phyloP scores from a whole-genome alignment of 1,139 yeast genomes.

The Kodamaea alishanica region DNA sequence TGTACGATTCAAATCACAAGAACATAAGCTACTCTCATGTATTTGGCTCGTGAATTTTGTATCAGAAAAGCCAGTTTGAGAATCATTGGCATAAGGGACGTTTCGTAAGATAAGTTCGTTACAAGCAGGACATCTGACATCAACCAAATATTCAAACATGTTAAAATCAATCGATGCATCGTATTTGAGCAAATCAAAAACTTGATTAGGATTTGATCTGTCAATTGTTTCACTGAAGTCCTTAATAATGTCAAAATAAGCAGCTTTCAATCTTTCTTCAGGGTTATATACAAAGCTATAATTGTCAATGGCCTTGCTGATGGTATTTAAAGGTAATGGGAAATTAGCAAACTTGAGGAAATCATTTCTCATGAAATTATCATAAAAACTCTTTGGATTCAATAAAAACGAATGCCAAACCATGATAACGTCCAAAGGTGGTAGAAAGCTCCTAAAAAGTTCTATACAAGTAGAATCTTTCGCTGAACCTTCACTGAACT shows the following conservation, averaged over 20 bases:
- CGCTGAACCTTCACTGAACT: constrained; percentile 5
- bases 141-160: constrained; percentile 4
- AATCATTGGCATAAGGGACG: constrained; percentile 16
- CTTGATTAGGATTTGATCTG: constrained; percentile 3
- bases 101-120: constrained; percentile 7
- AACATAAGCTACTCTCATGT: background rate
- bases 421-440: constrained; percentile 37
- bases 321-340: constrained; percentile 26
- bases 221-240: constrained; percentile 3
- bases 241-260: constrained; percentile 8
- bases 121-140: constrained; percentile 22
- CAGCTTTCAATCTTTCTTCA: constrained; percentile 3
- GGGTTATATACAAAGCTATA: constrained; percentile 20
- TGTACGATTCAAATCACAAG: background rate
- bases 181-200: constrained; percentile 2
- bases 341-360: constrained; percentile 19
- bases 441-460: constrained; percentile 15
- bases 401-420: constrained; percentile 39
- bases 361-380: constrained; percentile 24
- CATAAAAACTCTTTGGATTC: constrained; percentile 28
- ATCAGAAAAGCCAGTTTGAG: constrained; percentile 20
- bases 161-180: constrained; percentile 1
- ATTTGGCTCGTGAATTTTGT: background rate
- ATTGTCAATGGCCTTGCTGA: constrained; percentile 21
- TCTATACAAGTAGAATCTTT: constrained; percentile 1